These are phyloP conservation scores for Dryas alaskensis DNA, from an alignment of 306 rosid genomes.

Conservation along the genomic window DNA sequence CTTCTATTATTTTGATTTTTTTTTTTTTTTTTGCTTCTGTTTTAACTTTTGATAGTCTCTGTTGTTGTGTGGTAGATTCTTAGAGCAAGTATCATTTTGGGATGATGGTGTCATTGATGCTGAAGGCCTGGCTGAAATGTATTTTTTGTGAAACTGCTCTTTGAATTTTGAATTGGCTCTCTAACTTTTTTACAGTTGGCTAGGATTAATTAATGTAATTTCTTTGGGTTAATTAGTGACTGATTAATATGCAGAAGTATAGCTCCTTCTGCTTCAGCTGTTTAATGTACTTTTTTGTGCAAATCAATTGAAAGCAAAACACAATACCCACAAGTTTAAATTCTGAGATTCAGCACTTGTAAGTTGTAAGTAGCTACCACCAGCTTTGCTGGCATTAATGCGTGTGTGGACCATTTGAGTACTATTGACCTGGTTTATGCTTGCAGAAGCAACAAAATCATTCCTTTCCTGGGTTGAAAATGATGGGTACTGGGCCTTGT, in stretches of 20 bases:
- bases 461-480: background rate
- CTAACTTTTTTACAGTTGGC: too few species aligned
- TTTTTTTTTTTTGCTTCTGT: background rate
- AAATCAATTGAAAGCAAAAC: background rate
- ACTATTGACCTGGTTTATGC: background rate
- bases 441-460: slow-evolving; percentile 19
- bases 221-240: too few species aligned
- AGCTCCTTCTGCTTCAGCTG: background rate
- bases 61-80: background rate
- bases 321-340: background rate
- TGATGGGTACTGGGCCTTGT: slow-evolving; percentile 13
- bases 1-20: background rate
- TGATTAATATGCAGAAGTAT: too few species aligned
- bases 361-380: background rate
- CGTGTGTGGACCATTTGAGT: background rate
- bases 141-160: background rate
- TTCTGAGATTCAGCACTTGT: background rate
- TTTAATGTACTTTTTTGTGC: background rate
- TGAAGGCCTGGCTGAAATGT: background rate
- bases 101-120: background rate
- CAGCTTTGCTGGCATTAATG: background rate
- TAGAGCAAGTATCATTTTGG: background rate
- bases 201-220: too few species aligned
- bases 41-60: background rate
- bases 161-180: background rate